Conservation (phyloP, 495 filamentous ascomycete species). For the Lophiostoma macrostomum region DNA sequence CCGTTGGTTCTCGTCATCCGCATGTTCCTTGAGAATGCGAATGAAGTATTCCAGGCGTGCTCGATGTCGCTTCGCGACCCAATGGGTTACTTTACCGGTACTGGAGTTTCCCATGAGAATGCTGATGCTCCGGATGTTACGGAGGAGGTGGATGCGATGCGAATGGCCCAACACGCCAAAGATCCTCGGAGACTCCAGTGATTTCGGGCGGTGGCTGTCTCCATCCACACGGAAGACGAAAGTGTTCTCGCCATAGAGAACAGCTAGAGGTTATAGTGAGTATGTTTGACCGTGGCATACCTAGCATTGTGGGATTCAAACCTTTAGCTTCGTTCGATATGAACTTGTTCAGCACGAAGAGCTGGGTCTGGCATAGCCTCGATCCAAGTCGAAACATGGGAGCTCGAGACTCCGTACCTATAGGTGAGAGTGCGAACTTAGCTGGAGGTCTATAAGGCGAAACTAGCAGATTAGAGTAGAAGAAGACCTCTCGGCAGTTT, state of each 20-base stretch:
- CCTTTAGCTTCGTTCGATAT: constrained; percentile 10
- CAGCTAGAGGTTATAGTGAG: not conserved
- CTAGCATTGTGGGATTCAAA: not conserved
- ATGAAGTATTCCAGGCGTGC: constrained; percentile 17
- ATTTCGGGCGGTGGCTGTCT: not conserved
- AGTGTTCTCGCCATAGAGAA: constrained; percentile 20
- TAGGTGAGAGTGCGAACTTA: not conserved
- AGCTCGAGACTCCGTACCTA: not conserved
- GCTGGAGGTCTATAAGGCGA: too few relatives aligned
- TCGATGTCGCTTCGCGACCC: constrained; percentile 6
- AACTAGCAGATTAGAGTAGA: too few relatives aligned
- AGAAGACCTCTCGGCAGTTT: too few relatives aligned
- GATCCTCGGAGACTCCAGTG: constrained; percentile 10
- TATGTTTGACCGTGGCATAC: not conserved
- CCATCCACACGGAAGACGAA: constrained; percentile 11
- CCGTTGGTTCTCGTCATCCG: constrained; percentile 7
- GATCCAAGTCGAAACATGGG: not conserved
- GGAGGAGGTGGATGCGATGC: constrained; percentile 6
- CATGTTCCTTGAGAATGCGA: constrained; percentile 13
- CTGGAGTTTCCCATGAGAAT: not conserved
- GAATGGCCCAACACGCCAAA: constrained; percentile 8
- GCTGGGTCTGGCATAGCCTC: not conserved
- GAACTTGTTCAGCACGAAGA: constrained; percentile 12
- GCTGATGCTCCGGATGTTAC: constrained; percentile 9
- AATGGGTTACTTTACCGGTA: not conserved